Base-by-base conservation (phyloP, 768 basidiomycete genomes). In the Suillus subluteus region DNA sequence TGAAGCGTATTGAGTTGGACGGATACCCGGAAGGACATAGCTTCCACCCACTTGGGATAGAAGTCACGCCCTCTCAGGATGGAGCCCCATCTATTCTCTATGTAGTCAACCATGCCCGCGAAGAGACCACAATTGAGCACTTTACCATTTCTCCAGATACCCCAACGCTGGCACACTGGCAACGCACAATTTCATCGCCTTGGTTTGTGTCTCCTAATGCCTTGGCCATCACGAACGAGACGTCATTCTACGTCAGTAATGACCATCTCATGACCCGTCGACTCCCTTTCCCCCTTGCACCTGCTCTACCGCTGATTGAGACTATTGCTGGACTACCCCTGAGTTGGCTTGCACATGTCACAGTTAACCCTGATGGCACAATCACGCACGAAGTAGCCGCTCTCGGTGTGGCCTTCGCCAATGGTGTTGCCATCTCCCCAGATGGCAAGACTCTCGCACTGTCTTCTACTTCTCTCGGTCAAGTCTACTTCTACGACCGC, bases 1-100 rank as follows among this genome's bases (percentile, higher is more conserved):
- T 83, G 1, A 78, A 79, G 30, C 83, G 79, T 15, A 69, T 90
- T 43, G 68, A 77, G 1, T 71, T 92, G 41, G 72, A 78, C 23
- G 82, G 82, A 7, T 91, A 87, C 70, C 91, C 91, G 1, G 66
- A 75, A 16, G 72, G 66, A 1, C 86, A 88, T 71, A 86, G 88
- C 70, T 93, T 92, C 71, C 91, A 92, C 70, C 91, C 91, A 0
- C 82, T 93, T 3, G 91, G 91, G 2, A 72, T 89, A 62, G 89
- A 86, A 38, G 72, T 87, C 2, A 87, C 82, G 71, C 87, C 86
- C 6, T 88, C 87, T 0, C 73, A 76, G 67, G 71, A 74, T 11
- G 82, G 84, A 3, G 80, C 83, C 58, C 58, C 79, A 5, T 88
- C 88, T 58, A 84, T 84, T 69, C 79, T 92, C 58, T 91, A 88